Evolutionary conservation across 2,329 filamentous ascomycete genomes (phyloP), one percentile per base, ranked within the genome.

Genomic region (Xylariaceae sp.): DNA sequence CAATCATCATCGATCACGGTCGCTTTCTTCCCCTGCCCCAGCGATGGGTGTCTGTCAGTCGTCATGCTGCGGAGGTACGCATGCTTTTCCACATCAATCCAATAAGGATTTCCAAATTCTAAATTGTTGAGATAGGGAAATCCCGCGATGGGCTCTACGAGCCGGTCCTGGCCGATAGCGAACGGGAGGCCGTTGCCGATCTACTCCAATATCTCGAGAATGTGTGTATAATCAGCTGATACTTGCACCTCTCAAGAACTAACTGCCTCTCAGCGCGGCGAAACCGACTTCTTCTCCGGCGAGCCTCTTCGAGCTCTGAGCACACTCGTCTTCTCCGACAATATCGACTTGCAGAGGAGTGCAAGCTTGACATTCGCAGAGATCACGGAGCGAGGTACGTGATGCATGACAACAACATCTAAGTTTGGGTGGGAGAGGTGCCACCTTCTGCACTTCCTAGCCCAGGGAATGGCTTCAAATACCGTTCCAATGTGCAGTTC

Each of bases 311-410:
- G 90, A 75, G 93, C 95, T 44, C 80, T 99, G 54, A 97, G 91
- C 76, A 99, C 93, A 12, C 84, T 99, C 21, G 95, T 99, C 55
- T 99, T 96, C 74, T 99, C 95, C 55, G 93, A 98, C 75, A 99
- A 99, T 78, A 93, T 99, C 73, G 95, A 99, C 74, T 83, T 99
- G 50, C 95, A 99, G 78, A 86, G 95, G 64, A 98, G 95, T 77
- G 95, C 95, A 50, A 98, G 93, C 74, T 84, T 99, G 74, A 99
- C 95, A 2, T 99, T 99, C 81, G 95, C 95, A 58, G 95, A 99
- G 75, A 99, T 99, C 66, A 99, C 95, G 40, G 95, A 99, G 77
- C 80, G 93, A 91, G 93, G 95, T 97, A 82, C 68, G 59, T 63
- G 37, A 21, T 20, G n/a, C 14, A 20, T 41, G 43, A 20, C 12